Conservation (phyloP, 2,329 filamentous ascomycete genomes). For the Colletotrichum musicola region DNA sequence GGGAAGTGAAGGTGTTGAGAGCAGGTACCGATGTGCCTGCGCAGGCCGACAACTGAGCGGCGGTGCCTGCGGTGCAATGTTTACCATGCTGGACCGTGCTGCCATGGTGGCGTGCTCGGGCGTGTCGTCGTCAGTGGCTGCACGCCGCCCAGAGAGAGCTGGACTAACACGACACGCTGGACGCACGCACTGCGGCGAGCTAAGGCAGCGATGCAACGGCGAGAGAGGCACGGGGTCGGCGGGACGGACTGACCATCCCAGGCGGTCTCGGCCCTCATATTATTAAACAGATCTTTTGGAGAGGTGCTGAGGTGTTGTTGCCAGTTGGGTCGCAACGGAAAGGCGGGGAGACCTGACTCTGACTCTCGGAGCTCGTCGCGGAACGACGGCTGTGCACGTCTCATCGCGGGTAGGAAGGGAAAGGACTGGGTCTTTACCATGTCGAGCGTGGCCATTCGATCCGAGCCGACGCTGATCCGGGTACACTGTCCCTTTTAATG, state of each 20-base stretch:
- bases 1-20: too few species aligned
- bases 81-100: neutral
- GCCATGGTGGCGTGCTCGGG: conserved; percentile 14
- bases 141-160: neutral
- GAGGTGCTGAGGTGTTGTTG: too few species aligned
- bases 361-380: conserved; percentile 32
- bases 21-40: neutral
- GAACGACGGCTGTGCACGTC: conserved; percentile 35
- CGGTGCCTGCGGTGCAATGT: neutral
- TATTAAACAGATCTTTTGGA: too few species aligned
- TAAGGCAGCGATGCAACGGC: conserved; percentile 21
- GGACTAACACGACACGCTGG: conserved; percentile 21
- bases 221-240: conserved; percentile 7
- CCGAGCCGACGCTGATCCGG: too few species aligned
- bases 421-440: neutral
- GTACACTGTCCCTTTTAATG: too few species aligned
- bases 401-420: conserved; percentile 8
- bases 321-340: too few species aligned
- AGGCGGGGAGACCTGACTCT: conserved; percentile 17
- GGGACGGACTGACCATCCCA: conserved; percentile 1
- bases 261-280: too few species aligned
- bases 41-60: conserved; percentile 9
- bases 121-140: conserved; percentile 20
- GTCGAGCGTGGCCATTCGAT: too few species aligned
- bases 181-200: conserved; percentile 7